A percentile compares a stretch with the other conserved stretches of the same genome.
These are phyloP conservation scores for Parastagonospora nodorum DNA, from an alignment of 2,329 filamentous ascomycete species.

Conservation along the genomic window DNA sequence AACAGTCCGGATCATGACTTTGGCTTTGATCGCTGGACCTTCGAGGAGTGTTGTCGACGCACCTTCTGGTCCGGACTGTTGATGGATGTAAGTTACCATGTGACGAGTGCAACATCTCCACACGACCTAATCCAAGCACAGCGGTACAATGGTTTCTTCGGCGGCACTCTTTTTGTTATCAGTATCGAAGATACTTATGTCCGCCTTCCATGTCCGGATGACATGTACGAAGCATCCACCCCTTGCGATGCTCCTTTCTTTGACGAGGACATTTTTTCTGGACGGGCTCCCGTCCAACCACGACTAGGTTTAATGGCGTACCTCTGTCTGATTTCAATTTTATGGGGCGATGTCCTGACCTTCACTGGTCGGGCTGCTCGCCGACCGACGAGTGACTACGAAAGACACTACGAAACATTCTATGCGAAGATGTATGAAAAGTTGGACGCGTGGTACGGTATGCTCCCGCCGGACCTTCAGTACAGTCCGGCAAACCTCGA, in stretches of 20 bases:
- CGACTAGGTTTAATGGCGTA: constrained; percentile 61
- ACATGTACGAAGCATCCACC: constrained; percentile 65
- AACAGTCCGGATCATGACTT: constrained; percentile 59
- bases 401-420: constrained; percentile 55
- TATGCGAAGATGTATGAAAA: constrained; percentile 58
- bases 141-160: constrained; percentile 65
- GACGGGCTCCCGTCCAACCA: constrained; percentile 36
- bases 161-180: constrained; percentile 59
- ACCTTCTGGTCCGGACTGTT: constrained; percentile 76
- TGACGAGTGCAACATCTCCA: constrained; percentile 36
- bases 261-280: constrained; percentile 56
- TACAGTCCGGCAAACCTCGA: constrained; percentile 65
- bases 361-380: constrained; percentile 61
- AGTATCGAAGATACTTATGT: constrained; percentile 69
- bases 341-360: constrained; percentile 69
- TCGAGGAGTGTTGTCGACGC: constrained; percentile 69
- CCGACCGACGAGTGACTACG: constrained; percentile 50
- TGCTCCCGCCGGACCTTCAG: constrained; percentile 60
- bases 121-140: constrained; percentile 40
- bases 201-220: constrained; percentile 66
- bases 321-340: constrained; percentile 65
- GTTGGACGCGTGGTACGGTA: constrained; percentile 63
- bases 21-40: constrained; percentile 61
- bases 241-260: constrained; percentile 66
- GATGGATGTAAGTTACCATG: constrained; percentile 62